phyloP scores from a whole-genome alignment of 73 alveolate species.

The Loxodes magnus region DNA sequence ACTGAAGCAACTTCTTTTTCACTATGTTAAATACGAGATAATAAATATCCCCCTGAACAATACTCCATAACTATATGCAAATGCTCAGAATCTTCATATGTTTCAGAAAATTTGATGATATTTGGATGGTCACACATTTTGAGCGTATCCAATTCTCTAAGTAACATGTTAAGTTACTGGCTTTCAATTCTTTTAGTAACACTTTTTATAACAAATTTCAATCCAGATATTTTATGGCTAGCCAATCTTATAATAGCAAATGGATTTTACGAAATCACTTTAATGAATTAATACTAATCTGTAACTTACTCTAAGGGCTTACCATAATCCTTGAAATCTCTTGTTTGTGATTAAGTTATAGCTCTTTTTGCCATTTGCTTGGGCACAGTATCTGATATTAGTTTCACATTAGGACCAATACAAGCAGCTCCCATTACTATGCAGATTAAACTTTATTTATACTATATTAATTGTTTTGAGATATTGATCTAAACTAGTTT shows the following conservation, averaged over 20 bases:
- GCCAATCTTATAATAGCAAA: not conserved
- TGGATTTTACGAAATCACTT: not conserved
- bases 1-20: slow-evolving; percentile 32
- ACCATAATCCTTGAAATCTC: no score
- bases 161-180: not conserved
- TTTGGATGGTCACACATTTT: slow-evolving; percentile 30
- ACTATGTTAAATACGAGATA: slow-evolving; percentile 9
- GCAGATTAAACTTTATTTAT: no score
- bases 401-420: no score
- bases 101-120: slow-evolving; percentile 24
- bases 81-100: slow-evolving; percentile 24
- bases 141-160: slow-evolving; percentile 25
- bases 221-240: not conserved
- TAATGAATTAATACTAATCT: not conserved
- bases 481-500: no score
- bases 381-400: no score
- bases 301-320: no score
- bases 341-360: no score
- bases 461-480: no score
- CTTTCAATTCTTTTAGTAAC: not conserved
- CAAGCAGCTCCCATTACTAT: no score
- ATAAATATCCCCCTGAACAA: slow-evolving; percentile 32
- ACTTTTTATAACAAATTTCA: not conserved
- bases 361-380: no score
- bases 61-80: slow-evolving; percentile 35